Percentiles rank a stretch among this genome's conserved stretches.
phyloP scores from a whole-genome alignment of 176 grass and related monocot species.

The Bromus sterilis region DNA sequence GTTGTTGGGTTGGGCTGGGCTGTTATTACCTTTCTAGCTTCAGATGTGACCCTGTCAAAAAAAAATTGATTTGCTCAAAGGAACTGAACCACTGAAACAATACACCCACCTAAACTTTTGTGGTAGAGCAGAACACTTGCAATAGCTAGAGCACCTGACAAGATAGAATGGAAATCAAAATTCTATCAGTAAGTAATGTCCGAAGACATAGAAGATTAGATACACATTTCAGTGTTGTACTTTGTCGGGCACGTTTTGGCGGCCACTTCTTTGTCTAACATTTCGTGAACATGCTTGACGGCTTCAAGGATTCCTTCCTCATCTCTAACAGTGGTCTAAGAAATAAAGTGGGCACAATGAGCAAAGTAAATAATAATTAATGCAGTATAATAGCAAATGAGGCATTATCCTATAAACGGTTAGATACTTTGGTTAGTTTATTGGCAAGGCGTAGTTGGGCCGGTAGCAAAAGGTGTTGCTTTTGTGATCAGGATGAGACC shows the following conservation, averaged over 20 bases:
- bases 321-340: conserved; percentile 37
- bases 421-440: neutral
- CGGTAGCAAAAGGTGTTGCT: too few relatives aligned
- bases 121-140: conserved; percentile 64
- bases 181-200: neutral
- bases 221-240: neutral
- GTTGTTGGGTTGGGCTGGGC: neutral
- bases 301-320: conserved; percentile 40
- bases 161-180: neutral
- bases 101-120: conserved; percentile 48
- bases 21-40: conserved; percentile 46
- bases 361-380: neutral
- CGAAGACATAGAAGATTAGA: neutral
- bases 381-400: neutral
- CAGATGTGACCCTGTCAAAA: conserved; percentile 14
- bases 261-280: conserved; percentile 43
- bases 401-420: neutral
- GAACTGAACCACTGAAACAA: conserved; percentile 57
- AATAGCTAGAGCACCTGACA: conserved; percentile 33
- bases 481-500: too few relatives aligned
- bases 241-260: conserved; percentile 24
- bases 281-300: conserved; percentile 43
- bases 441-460: too few relatives aligned
- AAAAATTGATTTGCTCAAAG: conserved; percentile 39
- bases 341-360: neutral